Evolutionary conservation across 176 grass and related monocot genomes (phyloP), one percentile per base, ranked within the genome.

Genomic region (Aegilops tauschii): DNA sequence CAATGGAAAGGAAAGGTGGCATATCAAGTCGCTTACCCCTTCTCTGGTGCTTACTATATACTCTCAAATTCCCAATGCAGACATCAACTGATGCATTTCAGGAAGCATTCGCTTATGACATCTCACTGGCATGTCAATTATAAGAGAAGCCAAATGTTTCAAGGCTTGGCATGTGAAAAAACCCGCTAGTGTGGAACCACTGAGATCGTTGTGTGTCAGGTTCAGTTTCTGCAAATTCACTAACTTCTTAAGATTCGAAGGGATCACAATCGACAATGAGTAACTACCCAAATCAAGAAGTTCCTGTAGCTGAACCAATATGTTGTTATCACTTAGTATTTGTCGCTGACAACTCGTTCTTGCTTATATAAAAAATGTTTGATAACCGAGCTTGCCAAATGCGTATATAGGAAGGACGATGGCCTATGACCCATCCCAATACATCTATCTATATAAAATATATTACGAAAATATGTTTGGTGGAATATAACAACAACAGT

Each of bases 281-380:
- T 99, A 96, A 77, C 90, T 93, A 61, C 94, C 96, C 83, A 99
- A 36, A 93, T 96, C 97, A 80, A 99, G 90, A 66, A 96, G 54
- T 5, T 28, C 88, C 62, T 96, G 94, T 44, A 99, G 70, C 66
- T 77, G 54, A 52, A 25, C 21, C 76, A 99, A 83, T 49, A 49
- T 16, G 47, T 5, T 16, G 12, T 14, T 13, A 61, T 99, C 75
- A 76, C 12, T 36, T 65, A 94, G 92, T 88, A 96, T 99, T 34
- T 79, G 67, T 31, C 94, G 3, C 92, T 21, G 74, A 92, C 27
- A 98, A 59, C 27, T 77, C 62, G 39, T 98, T 98, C 77, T 91
- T 87, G 86, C 84, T 92, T 82, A 98, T 61, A 91, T 95, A 93
- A 66, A 98, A 72, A 80, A 84, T 28, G 56, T 39, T n/a, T 92